Conservation (phyloP, 352 stramenopile species). For the Globisporangium heterothallicum region DNA sequence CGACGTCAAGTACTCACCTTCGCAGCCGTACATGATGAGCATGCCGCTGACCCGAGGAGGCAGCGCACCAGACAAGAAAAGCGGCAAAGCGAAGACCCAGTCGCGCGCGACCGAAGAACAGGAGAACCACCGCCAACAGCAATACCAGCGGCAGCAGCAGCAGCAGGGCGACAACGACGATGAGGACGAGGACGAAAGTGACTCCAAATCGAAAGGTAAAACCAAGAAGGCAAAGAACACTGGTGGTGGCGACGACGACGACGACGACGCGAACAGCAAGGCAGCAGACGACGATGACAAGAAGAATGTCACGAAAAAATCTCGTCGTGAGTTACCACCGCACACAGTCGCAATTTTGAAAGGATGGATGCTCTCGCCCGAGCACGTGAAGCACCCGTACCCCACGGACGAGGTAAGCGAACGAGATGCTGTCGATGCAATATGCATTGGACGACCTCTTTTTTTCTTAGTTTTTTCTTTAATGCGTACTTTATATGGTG, state of each 20-base stretch:
- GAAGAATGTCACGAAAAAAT: slow-evolving; percentile 64
- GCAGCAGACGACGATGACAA: slow-evolving; percentile 27
- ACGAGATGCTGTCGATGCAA: neutral
- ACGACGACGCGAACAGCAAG: slow-evolving; percentile 13
- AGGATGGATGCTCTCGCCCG: slow-evolving; percentile 84
- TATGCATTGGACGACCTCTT: neutral
- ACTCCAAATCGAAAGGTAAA: neutral
- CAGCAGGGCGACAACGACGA: slow-evolving; percentile 9
- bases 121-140: slow-evolving; percentile 12
- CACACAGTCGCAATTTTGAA: slow-evolving; percentile 85
- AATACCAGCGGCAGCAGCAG: slow-evolving; percentile 2
- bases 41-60: slow-evolving; percentile 4
- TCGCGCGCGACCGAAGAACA: slow-evolving; percentile 8
- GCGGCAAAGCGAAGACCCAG: no score
- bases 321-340: slow-evolving; percentile 69
- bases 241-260: slow-evolving; percentile 26
- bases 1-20: slow-evolving; percentile 29
- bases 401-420: slow-evolving; percentile 78
- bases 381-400: slow-evolving; percentile 88
- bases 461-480: neutral
- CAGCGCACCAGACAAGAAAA: slow-evolving; percentile 5
- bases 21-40: slow-evolving; percentile 24
- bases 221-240: slow-evolving; percentile 4
- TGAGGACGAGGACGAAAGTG: slow-evolving; percentile 7
- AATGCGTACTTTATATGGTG: neutral